phyloP scores from a whole-genome alignment of 2,329 filamentous ascomycete genomes.

The Alternaria rosae region DNA sequence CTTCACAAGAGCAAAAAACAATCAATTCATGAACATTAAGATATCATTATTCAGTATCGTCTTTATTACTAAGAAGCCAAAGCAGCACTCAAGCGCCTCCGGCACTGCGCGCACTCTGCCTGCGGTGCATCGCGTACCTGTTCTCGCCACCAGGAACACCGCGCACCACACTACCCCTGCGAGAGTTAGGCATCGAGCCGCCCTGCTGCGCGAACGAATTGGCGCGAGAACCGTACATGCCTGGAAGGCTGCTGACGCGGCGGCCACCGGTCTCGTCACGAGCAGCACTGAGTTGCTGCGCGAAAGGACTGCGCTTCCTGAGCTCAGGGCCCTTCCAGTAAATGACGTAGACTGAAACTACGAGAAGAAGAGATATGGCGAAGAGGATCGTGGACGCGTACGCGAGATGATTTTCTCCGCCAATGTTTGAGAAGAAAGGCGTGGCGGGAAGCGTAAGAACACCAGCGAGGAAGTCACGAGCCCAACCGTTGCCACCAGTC shows the following conservation, averaged over 20 bases:
- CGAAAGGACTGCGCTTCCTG: conserved; percentile 62
- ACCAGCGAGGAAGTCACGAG: conserved; percentile 77
- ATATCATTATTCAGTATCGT: background rate
- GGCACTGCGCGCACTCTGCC: conserved; percentile 11
- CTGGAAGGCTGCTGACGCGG: conserved; percentile 41
- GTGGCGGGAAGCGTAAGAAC: conserved; percentile 73
- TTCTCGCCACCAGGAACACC: conserved; percentile 23
- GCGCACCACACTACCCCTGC: conserved; percentile 42
- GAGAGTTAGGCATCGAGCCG: conserved; percentile 25
- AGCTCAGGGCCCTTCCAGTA: conserved; percentile 64
- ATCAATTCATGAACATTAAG: background rate
- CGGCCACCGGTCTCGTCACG: conserved; percentile 44
- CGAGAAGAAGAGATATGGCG: conserved; percentile 57
- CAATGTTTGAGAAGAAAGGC: conserved; percentile 61
- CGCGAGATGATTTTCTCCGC: conserved; percentile 53
- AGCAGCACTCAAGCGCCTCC: background rate
- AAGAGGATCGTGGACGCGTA: conserved; percentile 66
- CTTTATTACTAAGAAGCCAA: conserved; percentile 18
- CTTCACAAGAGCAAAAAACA: background rate
- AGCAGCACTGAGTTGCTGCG: conserved; percentile 53
- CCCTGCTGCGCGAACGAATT: conserved; percentile 36
- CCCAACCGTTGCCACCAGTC: conserved; percentile 79
- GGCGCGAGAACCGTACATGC: conserved; percentile 39
- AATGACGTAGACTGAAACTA: conserved; percentile 55
- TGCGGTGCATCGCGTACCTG: conserved; percentile 17